Evolutionary conservation across 495 filamentous ascomycete species (phyloP).

Genomic region (Xylaria grammica): DNA sequence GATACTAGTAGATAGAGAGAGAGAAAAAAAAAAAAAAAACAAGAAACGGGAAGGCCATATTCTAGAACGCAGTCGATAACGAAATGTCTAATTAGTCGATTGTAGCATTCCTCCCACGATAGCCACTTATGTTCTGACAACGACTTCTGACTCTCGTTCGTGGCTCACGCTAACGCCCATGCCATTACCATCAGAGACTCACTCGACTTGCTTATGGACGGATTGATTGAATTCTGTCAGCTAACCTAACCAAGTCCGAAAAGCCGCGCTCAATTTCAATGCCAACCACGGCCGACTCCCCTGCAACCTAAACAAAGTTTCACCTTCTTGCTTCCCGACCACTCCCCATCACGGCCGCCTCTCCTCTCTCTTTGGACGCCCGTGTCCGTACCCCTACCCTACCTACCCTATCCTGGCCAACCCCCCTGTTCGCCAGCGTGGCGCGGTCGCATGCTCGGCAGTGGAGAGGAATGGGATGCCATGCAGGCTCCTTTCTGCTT

Average conservation of each 20-base stretch:
- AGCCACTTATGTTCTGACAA: background rate
- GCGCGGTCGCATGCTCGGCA: slow-evolving; percentile 15
- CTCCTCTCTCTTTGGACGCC: slow-evolving; percentile 2
- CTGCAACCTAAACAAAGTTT: background rate
- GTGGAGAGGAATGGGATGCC: slow-evolving; percentile 8
- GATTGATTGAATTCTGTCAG: background rate
- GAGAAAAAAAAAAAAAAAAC: background rate
- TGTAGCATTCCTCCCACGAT: background rate
- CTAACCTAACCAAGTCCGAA: background rate
- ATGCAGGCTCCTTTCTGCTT: slow-evolving; percentile 19
- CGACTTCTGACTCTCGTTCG: background rate
- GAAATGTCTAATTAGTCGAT: background rate
- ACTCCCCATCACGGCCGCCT: background rate
- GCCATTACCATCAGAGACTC: too few relatives aligned
- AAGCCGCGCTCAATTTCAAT: background rate
- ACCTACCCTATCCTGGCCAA: background rate
- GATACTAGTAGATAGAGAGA: background rate
- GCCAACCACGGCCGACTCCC: background rate
- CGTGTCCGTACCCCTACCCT: too few relatives aligned
- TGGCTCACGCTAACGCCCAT: background rate
- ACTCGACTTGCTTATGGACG: too few relatives aligned
- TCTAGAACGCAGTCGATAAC: background rate
- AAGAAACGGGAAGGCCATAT: background rate
- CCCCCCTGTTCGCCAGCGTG: slow-evolving; percentile 11
- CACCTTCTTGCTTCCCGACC: background rate